Conservation (phyloP, 495 filamentous ascomycete species). For the Penicillium roqueforti region DNA sequence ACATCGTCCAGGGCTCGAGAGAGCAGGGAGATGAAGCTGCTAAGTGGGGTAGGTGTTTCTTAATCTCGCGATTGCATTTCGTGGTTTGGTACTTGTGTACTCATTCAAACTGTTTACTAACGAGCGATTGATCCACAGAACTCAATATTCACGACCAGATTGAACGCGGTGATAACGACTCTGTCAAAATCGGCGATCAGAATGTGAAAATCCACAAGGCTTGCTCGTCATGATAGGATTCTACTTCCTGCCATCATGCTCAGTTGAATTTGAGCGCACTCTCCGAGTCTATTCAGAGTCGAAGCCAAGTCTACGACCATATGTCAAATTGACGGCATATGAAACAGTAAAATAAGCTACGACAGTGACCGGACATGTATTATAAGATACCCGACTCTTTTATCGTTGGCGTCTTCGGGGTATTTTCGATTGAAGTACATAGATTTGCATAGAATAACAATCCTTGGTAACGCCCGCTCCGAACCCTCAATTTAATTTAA, state of each 20-base stretch:
- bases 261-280: slow-evolving; percentile 3
- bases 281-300: slow-evolving; percentile 3
- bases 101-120: slow-evolving; percentile 3
- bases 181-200: slow-evolving; percentile 57
- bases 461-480: slow-evolving; percentile 39
- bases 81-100: too few relatives aligned
- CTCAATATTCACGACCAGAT: slow-evolving; percentile 85
- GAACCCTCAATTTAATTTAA: slow-evolving; percentile 20
- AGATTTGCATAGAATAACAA: slow-evolving; percentile 38
- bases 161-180: slow-evolving; percentile 89
- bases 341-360: slow-evolving; percentile 5
- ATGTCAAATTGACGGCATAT: not conserved
- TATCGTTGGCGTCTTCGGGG: slow-evolving; percentile 34
- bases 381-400: slow-evolving; percentile 48
- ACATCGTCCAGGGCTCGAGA: slow-evolving; percentile 79
- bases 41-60: slow-evolving; percentile 57
- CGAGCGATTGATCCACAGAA: slow-evolving; percentile 43
- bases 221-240: slow-evolving; percentile 32
- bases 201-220: slow-evolving; percentile 45
- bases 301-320: not conserved
- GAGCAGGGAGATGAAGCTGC: slow-evolving; percentile 47
- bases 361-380: slow-evolving; percentile 29
- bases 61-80: not conserved
- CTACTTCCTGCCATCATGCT: not conserved
- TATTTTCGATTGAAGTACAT: slow-evolving; percentile 38